Evolutionary conservation across 495 filamentous ascomycete species (phyloP), one percentile per base, ranked within the genome.

Genomic region (Tuber brumale): DNA sequence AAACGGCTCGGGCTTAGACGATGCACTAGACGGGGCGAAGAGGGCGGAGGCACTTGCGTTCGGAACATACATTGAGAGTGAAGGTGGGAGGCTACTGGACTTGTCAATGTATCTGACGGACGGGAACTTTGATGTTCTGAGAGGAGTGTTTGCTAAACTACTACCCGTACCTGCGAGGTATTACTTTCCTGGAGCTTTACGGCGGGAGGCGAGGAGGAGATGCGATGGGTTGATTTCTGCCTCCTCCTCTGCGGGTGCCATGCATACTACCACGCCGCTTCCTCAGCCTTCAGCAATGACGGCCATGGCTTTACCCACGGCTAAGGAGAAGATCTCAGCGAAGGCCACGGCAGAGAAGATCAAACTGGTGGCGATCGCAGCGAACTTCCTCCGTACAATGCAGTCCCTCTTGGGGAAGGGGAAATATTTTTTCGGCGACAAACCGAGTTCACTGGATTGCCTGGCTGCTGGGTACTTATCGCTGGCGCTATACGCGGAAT

Each of bases 81-180:
- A 89, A 78, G 91, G 88, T 69, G 86, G 89, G 79, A 86, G 89
- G 35, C 89, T 96, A 73, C 78, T 95, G 79, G 89, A 92, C 77
- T 89, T 95, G 79, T 94, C 89, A 72, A 91, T 99, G 79, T 98
- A 95, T 85, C 90, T 94, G 81, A 95, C 93, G 57, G 91, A 90
- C 77, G 88, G 91, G 75, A 97, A 97, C 85, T 99, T 94, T 87
- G 57, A 66, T 8, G 27, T 35, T 31, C 27, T 66, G 4, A 35
- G 57, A 19, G 27, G 57, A 7, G 57, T 5, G 31, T 35, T 66
- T 5, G 57, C 57, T 23, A 61, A 31, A 31, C n/a, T 61, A 31
- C 89, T 97, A 44, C 90, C 91, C 35, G 94, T 94, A 86, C 92
- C 95, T 14, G 88, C 91, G 72, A 91, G 92, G 81, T 97, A 91